Percentiles rank a stretch among this genome's conserved stretches.
These are phyloP conservation scores for Neonectria hederae DNA, from an alignment of 2,329 filamentous ascomycete species.

Conservation along the genomic window DNA sequence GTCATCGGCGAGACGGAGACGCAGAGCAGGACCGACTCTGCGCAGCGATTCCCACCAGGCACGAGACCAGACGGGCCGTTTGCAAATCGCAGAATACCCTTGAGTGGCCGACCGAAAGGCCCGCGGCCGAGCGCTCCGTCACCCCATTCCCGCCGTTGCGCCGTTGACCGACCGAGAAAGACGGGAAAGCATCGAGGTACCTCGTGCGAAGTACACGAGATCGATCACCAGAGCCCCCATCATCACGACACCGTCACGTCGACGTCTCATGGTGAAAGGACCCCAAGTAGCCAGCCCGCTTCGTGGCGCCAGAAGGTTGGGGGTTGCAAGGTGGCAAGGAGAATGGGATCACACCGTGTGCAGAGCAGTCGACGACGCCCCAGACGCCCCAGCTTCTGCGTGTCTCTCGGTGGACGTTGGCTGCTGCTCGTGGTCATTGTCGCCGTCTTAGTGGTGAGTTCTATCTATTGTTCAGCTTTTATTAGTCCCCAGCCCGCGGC, in stretches of 20 bases:
- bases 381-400: conserved; percentile 23
- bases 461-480: background rate
- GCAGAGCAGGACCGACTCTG: conserved; percentile 23
- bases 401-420: conserved; percentile 18
- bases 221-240: conserved; percentile 1
- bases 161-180: conserved; percentile 6
- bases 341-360: conserved; percentile 23
- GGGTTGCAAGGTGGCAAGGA: conserved; percentile 14
- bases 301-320: conserved; percentile 15
- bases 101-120: conserved; percentile 7
- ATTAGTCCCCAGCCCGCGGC: conserved; percentile 29
- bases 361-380: conserved; percentile 19
- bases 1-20: conserved; percentile 11
- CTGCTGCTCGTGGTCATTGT: conserved; percentile 23
- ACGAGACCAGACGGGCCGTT: conserved; percentile 28
- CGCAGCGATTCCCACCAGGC: conserved; percentile 10
- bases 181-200: conserved; percentile 6
- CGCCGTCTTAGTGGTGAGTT: conserved; percentile 39
- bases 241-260: conserved; percentile 4
- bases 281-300: background rate
- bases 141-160: conserved; percentile 9
- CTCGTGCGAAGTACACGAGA: conserved; percentile 10
- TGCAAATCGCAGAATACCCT: conserved; percentile 5
- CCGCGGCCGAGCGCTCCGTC: conserved; percentile 13
- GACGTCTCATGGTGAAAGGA: background rate